Base-by-base conservation (phyloP, 257 asterid species). In the Forsythia viridissima region DNA sequence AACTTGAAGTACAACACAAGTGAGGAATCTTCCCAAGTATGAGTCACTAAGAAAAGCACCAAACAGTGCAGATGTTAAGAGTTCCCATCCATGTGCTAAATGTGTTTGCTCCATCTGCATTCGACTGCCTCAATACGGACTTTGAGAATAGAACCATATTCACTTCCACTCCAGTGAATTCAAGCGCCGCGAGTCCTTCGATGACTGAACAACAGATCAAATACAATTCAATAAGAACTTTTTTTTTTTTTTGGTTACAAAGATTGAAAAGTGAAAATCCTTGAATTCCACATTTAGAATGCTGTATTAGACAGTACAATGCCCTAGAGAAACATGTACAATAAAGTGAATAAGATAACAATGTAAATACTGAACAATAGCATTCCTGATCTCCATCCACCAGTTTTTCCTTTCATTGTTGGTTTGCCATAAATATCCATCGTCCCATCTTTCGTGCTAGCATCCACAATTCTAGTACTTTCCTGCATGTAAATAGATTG, bases 11-110 rank as follows among this genome's bases (percentile, higher is more conserved):
- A 91, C 91, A 34, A 88, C 86, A 74, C 93, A 91, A 52, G 98
- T 93, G 69, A 91, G 79, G 75, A 87, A 93, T 84, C 98, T 86
- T 55, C 97, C 98, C 83, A 93, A 84, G 75, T 88, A 91, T 15
- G 98, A 91, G 80, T 93, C 98, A 79, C 98, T 91, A 20, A 93
- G 90, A 82, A 90, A 90, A 77, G 98, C 97, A 70, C 98, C 98
- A 7, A 93, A 63, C 12, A 93, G 80, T 82, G 88, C 92, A 91
- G 66, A 91, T 86, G 80, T 91, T 87, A 44, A 93, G 98, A 42
- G 97, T 89, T 71, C 96, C 98, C 89, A 91, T 91, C 97, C 97
- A 93, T 59, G 87, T 84, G 78, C 92, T 93, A 81, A 91, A 91
- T 66, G 87, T 85, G 44, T 82, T 88, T 36, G 96, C 95, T 75